A percentile compares a stretch with the other conserved stretches of the same genome.
Evolutionary conservation across 495 filamentous ascomycete species (phyloP).

Genomic region (Clavariopsis aquatica): DNA sequence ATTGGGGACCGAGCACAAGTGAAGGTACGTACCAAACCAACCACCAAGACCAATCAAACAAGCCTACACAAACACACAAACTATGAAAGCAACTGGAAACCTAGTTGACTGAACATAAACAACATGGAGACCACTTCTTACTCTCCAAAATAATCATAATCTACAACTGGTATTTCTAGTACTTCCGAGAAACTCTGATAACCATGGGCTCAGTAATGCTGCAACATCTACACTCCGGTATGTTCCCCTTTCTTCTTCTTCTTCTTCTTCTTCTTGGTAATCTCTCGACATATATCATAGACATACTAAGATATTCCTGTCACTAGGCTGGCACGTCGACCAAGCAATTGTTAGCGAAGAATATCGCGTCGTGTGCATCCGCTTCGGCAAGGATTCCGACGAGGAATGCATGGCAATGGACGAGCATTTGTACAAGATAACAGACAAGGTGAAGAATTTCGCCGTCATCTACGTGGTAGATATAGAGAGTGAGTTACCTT

Average conservation of each 20-base stretch:
- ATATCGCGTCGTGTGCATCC: constrained; percentile 75
- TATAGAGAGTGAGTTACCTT: constrained; percentile 63
- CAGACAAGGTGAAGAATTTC: constrained; percentile 84
- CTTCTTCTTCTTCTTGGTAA: neutral
- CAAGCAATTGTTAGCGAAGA: constrained; percentile 64
- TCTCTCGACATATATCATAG: neutral
- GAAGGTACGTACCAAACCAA: too few species aligned
- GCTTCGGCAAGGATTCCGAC: constrained; percentile 80
- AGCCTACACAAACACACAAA: neutral
- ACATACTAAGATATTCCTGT: neutral
- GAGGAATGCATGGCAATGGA: constrained; percentile 49
- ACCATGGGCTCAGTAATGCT: constrained; percentile 1
- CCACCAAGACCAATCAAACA: neutral
- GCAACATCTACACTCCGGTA: neutral
- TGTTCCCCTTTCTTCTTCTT: neutral
- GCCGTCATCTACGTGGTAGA: constrained; percentile 97
- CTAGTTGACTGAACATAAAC: too few species aligned
- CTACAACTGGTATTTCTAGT: too few species aligned
- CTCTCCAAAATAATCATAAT: too few species aligned
- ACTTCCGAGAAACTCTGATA: too few species aligned
- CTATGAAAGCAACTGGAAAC: too few species aligned
- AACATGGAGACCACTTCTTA: too few species aligned
- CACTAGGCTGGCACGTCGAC: constrained; percentile 89
- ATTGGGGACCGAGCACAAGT: too few species aligned
- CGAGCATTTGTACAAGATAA: constrained; percentile 40